A percentile compares a stretch with the other conserved stretches of the same genome.
These are phyloP conservation scores for Suillus decipiens DNA, from an alignment of 768 basidiomycete species.

Conservation along the genomic window DNA sequence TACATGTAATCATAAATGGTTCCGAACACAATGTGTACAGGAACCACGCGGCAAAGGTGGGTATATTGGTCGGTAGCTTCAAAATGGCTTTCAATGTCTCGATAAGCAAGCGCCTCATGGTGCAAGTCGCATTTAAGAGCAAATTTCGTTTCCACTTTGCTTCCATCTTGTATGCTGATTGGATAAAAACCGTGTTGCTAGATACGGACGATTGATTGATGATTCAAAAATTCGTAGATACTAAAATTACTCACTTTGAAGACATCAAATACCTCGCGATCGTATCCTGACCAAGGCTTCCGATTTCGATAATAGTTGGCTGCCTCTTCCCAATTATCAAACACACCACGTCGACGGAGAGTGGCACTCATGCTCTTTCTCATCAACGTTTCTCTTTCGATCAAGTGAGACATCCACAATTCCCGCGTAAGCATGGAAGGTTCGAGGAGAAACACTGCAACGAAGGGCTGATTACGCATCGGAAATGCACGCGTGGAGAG, in stretches of 20 bases:
- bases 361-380: slow-evolving; percentile 38
- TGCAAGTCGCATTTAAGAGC: slow-evolving; percentile 44
- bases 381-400: slow-evolving; percentile 41
- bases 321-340: slow-evolving; percentile 44
- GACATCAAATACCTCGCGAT: slow-evolving; percentile 40
- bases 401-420: slow-evolving; percentile 37
- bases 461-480: slow-evolving; percentile 29
- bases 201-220: slow-evolving; percentile 10
- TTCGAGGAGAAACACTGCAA: slow-evolving; percentile 46
- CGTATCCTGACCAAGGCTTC: slow-evolving; percentile 50
- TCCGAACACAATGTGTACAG: slow-evolving; percentile 53
- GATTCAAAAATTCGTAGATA: neutral
- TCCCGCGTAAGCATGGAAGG: slow-evolving; percentile 43
- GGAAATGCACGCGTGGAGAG: slow-evolving; percentile 39
- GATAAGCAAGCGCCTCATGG: slow-evolving; percentile 49
- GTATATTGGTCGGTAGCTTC: slow-evolving; percentile 38
- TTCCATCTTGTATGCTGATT: slow-evolving; percentile 13
- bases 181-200: slow-evolving; percentile 16
- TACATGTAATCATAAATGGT: slow-evolving; percentile 46
- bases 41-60: slow-evolving; percentile 36
- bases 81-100: slow-evolving; percentile 45
- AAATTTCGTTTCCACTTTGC: slow-evolving; percentile 18
- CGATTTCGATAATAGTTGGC: slow-evolving; percentile 43
- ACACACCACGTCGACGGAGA: slow-evolving; percentile 41
- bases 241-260: slow-evolving; percentile 36